Evolutionary conservation across 805 yeast species (phyloP).

Genomic region (Teunomyces stri): DNA sequence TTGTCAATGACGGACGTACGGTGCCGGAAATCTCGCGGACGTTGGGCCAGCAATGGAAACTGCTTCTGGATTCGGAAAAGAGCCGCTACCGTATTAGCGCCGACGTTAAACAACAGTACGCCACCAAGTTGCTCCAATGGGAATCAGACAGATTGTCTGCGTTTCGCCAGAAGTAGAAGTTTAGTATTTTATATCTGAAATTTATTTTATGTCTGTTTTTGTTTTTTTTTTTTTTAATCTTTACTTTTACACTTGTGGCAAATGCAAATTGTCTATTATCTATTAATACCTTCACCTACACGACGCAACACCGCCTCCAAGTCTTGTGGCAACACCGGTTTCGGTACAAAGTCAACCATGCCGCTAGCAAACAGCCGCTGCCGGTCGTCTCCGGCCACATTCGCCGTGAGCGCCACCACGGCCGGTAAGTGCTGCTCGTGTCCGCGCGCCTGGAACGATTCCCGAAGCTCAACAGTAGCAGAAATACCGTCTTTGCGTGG

Average conservation of each 20-base stretch:
- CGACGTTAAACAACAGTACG: constrained; percentile 18
- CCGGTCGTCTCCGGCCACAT: constrained; percentile 54
- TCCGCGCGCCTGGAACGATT: constrained; percentile 23
- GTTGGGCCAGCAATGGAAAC: constrained; percentile 29
- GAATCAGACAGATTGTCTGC: constrained; percentile 18
- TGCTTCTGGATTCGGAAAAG: constrained; percentile 29
- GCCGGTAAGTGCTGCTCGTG: constrained; percentile 26
- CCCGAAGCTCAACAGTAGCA: constrained; percentile 40
- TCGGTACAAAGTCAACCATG: constrained; percentile 52
- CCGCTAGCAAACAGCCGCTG: constrained; percentile 47
- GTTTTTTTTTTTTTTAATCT: too few relatives aligned
- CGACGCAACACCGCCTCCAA: constrained; percentile 34
- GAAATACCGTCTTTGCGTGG: constrained; percentile 58
- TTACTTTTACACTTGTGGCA: too few relatives aligned
- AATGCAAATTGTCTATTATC: neutral
- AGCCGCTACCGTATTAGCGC: constrained; percentile 18
- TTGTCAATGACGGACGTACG: constrained; percentile 18
- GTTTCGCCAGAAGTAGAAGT: too few relatives aligned
- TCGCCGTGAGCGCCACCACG: constrained; percentile 49
- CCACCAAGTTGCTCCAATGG: constrained; percentile 28
- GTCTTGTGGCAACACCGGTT: constrained; percentile 50
- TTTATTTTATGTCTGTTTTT: too few relatives aligned
- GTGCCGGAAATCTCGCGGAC: constrained; percentile 25
- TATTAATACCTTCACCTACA: constrained; percentile 3
- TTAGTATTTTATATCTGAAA: too few relatives aligned